Evolutionary conservation across 2,329 filamentous ascomycete species (phyloP), one percentile per base, ranked within the genome.

Genomic region (Fusarium compactum): DNA sequence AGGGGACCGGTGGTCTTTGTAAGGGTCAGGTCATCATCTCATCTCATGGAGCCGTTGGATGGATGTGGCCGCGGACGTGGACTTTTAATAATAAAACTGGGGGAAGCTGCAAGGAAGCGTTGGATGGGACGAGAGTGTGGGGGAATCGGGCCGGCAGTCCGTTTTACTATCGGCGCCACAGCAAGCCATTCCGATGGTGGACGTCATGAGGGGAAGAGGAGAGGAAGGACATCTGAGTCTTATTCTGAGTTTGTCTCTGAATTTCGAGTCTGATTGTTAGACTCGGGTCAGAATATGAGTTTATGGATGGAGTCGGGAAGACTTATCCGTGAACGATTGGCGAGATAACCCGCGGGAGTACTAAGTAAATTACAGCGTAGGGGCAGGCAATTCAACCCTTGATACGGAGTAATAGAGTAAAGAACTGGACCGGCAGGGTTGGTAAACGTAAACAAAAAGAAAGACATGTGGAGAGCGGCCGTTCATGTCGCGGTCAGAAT

Each of bases 111-210:
- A 69, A 48, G 65, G 65, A 52, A 69, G 64, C 43, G 59, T 46
- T 41, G 44, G 58, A 57, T 66, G 65, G 58, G 62, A 57, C 38
- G 34, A 38, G 70, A 73, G 68, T 75, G 73, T 72, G 69, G 69
- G 73, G 71, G 72, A 76, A 72, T 75, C 73, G 73, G 73, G 45
- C 73, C 73, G 73, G 61, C 34, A 58, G 50, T 53, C 73, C 73
- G 73, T 65, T 58, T 50, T 30, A 44, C 46, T 64, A 46, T 67
- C 73, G 73, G 73, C 71, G 70, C 73, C 71, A 76, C 73, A 67
- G 40, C 52, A 62, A 48, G 43, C 56, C 51, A 63, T 72, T 73
- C 73, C 73, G 73, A 68, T 50, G 62, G 67, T 64, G 67, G 65
- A 70, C 65, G 58, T 56, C 43, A 71, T 71, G 50, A 62, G 54